Evolutionary conservation across 495 filamentous ascomycete species (phyloP).

Genomic region (Rostrohypoxylon terebratum): DNA sequence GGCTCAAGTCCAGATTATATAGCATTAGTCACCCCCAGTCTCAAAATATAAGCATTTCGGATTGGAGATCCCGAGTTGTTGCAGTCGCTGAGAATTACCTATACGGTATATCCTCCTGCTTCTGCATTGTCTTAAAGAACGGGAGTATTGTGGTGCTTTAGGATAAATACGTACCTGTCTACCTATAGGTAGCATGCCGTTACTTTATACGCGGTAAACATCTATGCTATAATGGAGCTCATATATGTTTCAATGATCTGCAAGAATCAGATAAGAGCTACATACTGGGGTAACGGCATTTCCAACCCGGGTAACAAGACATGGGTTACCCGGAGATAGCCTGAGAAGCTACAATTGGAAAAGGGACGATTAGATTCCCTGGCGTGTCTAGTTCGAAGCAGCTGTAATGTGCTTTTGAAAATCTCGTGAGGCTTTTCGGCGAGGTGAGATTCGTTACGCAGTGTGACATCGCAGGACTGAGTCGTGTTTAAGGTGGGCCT

Average conservation of each 20-base stretch:
- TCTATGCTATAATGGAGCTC: not conserved
- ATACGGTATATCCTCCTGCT: not conserved
- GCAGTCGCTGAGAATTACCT: not conserved
- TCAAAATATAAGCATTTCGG: not conserved
- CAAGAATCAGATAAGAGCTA: conserved; percentile 24
- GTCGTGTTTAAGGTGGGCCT: not conserved
- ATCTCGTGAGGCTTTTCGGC: not conserved
- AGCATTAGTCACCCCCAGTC: not conserved
- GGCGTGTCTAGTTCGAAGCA: not conserved
- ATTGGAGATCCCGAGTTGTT: not conserved
- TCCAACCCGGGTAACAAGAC: conserved; percentile 5
- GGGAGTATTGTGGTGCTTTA: conserved; percentile 6
- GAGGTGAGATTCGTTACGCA: conserved; percentile 19
- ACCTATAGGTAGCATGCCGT: not conserved
- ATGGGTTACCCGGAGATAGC: conserved; percentile 9
- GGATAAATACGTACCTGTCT: not conserved
- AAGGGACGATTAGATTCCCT: not conserved
- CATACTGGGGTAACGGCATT: conserved; percentile 21
- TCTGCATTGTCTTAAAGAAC: not conserved
- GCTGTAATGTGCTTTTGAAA: conserved; percentile 29
- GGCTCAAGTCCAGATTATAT: not conserved
- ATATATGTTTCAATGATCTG: conserved; percentile 10
- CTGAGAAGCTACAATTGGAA: conserved; percentile 7
- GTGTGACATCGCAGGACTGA: conserved; percentile 23
- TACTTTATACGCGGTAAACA: not conserved